Evolutionary conservation across 352 stramenopile species (phyloP).

Genomic region (Elongisporangium anandrum): DNA sequence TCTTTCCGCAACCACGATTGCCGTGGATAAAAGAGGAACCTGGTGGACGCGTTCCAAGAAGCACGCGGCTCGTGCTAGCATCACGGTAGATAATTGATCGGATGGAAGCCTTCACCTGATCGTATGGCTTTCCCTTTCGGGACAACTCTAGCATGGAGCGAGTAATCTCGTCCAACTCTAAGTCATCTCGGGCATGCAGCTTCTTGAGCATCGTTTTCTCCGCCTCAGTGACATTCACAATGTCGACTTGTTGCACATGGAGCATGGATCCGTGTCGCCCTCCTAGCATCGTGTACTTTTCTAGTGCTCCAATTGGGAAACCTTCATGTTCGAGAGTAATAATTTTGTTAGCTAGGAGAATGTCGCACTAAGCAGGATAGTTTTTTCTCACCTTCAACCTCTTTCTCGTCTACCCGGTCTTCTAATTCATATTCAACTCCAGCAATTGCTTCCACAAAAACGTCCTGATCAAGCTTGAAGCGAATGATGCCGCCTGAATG

Average conservation of each 20-base stretch:
- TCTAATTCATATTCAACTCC: constrained; percentile 43
- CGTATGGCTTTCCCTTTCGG: constrained; percentile 37
- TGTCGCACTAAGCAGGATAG: not conserved
- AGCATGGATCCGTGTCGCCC: constrained; percentile 22
- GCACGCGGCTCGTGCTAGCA: constrained; percentile 42
- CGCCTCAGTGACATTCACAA: constrained; percentile 21
- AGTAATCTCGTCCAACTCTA: constrained; percentile 12
- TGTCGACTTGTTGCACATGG: constrained; percentile 20
- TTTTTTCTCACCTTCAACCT: constrained; percentile 40
- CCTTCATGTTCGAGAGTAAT: constrained; percentile 19
- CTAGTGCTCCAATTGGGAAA: constrained; percentile 41
- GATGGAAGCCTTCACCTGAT: constrained; percentile 33
- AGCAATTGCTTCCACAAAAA: constrained; percentile 21
- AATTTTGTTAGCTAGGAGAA: not conserved
- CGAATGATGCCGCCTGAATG: constrained; percentile 30
- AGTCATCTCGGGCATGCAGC: constrained; percentile 5
- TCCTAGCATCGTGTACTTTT: constrained; percentile 58
- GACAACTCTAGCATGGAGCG: constrained; percentile 32
- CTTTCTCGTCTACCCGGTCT: constrained; percentile 26
- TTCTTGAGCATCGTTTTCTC: constrained; percentile 21
- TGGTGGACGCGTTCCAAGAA: constrained; percentile 51
- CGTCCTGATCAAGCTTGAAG: constrained; percentile 9
- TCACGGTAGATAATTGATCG: constrained; percentile 47
- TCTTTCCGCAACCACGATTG: constrained; percentile 76
- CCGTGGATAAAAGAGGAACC: constrained; percentile 68